Evolutionary conservation across 148 eudicot species (phyloP), one percentile per base, ranked within the genome.

Genomic region (Persicaria maculosa): DNA sequence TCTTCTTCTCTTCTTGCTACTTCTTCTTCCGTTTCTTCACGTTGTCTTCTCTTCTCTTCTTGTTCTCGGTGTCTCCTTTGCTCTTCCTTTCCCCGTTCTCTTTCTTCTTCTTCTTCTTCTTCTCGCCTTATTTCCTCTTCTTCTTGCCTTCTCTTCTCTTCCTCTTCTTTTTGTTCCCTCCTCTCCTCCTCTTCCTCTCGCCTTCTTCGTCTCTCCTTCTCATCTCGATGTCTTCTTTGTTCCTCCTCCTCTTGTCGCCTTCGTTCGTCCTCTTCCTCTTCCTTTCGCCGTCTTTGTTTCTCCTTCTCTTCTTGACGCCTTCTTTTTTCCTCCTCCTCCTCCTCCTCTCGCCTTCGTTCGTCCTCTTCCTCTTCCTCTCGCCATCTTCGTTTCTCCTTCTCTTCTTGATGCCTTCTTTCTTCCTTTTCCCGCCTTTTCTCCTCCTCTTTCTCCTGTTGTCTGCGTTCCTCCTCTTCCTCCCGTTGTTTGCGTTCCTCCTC

Each of bases 291-390:
- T 64, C 73, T 72, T 70, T 78, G 45, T 68, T 86, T 81, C 20
- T 78, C 79, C 65, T 89, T 89, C 54, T 82, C 81, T 46, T 17
- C 45, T 57, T 6, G 15, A 25, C 1, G 31, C 31, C 31, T 1
- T 15, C 19, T 72, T 68, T 5, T 22, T 47, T 20, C 44, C 12
- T 61, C 40, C 6, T 52, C 64, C 6, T 52, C 64, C 12, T 70
- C 71, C 52, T 62, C 48, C 68, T 46, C 19, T 10, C 40, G 48
- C 22, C 57, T 6, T 76, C 25, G 71, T n/a, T 68, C 61, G 7
- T 74, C 75, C 40, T 44, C 75, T 9, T 54, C 77, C 45, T 71
- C 74, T 44, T 55, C 50, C 72, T 47, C 71, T 17, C 22, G 17
- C 43, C 15, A 25, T 40, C 44, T 54, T 61, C 75, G 44, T 74